Evolutionary conservation across 139 green algal genomes (phyloP), one percentile per base, ranked within the genome.

Genomic region (Klebsormidium nitens): DNA sequence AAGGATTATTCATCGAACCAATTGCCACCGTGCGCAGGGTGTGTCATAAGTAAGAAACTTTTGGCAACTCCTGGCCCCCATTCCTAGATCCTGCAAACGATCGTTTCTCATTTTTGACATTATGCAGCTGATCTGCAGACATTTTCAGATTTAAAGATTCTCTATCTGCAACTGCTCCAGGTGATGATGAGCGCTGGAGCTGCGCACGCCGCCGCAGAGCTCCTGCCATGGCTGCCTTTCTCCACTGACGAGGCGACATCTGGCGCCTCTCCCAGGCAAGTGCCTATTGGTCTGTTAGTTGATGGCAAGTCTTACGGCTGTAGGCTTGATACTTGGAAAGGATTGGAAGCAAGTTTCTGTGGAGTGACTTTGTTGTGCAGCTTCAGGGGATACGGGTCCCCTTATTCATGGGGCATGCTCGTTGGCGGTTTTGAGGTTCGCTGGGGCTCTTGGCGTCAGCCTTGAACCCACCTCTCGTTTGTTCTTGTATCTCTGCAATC

Each of bases 191-290:
- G 17, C 40, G 66, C 35, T 26, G 57, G 19, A 29, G 56, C 66
- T 23, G 66, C 66, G 19, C 17, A 35, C 19, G 59, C 73, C 26
- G 66, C 26, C 17, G 66, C 35, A n/a, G 66, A 74, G 34, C 19
- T 75, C 36, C 47, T 75, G 58, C 66, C 66, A 8, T 75, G 38
- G 38, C 40, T 75, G 36, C 66, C 29, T 28, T 69, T 28, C 61
- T 8, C 8, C n/a, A 14, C 40, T 29, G 28, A 5, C 29, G 3
- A 29, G 37, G 61, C 29, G 61, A 36, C 29, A 6, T 19, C 47
- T 6, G 59, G 31, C 36, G 1, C n/a, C 8, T 23, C 4, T n/a
- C n/a, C 34, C 29, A 29, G 31, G 11, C 34, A 8, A 0, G 44
- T 32, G 37, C 34, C 6, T 29, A 35, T 29, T 8, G n/a, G 42